Conservation (phyloP, 2,329 filamentous ascomycete genomes). For the Neofusicoccum kwambonambiense region DNA sequence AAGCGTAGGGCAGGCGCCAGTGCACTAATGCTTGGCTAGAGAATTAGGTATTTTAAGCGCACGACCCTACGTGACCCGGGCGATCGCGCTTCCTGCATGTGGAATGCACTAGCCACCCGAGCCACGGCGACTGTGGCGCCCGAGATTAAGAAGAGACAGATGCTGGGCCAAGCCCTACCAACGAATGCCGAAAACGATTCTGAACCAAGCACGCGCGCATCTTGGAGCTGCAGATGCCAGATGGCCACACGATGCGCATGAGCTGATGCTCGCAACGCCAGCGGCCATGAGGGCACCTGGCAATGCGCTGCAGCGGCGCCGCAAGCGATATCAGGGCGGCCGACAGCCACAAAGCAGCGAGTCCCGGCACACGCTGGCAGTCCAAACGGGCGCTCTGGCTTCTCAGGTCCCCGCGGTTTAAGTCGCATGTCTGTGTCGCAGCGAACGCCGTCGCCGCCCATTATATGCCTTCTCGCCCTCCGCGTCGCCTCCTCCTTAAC, state of each 20-base stretch:
- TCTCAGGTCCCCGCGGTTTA: slow-evolving; percentile 12
- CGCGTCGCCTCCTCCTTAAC: not conserved
- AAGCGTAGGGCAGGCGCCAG: not conserved
- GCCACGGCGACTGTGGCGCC: not conserved
- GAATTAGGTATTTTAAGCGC: too few species aligned
- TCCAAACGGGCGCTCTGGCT: slow-evolving; percentile 6
- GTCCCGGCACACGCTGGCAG: not conserved
- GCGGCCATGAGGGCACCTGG: not conserved
- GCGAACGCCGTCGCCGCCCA: slow-evolving; percentile 12
- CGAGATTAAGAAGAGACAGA: not conserved
- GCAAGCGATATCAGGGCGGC: not conserved
- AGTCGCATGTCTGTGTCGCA: slow-evolving; percentile 14
- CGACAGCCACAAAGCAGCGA: too few species aligned
- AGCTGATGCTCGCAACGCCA: not conserved
- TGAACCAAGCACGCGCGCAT: slow-evolving; percentile 2
- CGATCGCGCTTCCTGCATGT: not conserved
- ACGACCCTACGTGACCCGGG: too few species aligned
- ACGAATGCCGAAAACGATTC: not conserved
- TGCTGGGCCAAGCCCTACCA: not conserved
- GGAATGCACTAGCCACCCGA: not conserved
- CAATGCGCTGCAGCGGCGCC: not conserved
- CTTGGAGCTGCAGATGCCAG: not conserved
- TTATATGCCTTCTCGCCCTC: slow-evolving; percentile 11
- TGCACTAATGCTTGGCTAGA: too few species aligned
- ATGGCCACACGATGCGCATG: not conserved